Conservation (phyloP, 768 basidiomycete species). For the Cystobasidium tubakii region DNA sequence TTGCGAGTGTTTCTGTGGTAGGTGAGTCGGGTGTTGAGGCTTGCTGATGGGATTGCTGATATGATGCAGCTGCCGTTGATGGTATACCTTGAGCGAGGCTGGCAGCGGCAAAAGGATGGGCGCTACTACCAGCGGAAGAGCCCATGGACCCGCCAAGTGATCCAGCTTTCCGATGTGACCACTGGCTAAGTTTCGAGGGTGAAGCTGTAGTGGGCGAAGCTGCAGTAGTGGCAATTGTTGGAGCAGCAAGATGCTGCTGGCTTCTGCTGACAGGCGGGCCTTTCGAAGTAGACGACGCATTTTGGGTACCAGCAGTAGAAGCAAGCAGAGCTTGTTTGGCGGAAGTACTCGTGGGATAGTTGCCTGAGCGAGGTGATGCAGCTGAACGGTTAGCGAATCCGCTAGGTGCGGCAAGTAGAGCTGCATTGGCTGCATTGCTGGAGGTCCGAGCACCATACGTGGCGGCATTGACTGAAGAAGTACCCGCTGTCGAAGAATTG, state of each 20-base stretch:
- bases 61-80: conserved; percentile 24
- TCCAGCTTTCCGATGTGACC: conserved; percentile 28
- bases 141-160: conserved; percentile 17
- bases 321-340: conserved; percentile 10
- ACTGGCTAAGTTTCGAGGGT: conserved; percentile 45
- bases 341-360: neutral
- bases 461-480: conserved; percentile 6
- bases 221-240: conserved; percentile 48
- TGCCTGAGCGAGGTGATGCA: neutral
- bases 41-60: conserved; percentile 20
- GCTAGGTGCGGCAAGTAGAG: conserved; percentile 4
- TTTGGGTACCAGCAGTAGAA: conserved; percentile 52
- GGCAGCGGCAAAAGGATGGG: conserved; percentile 16
- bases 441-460: conserved; percentile 34
- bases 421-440: conserved; percentile 16
- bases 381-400: neutral
- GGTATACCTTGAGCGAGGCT: conserved; percentile 1
- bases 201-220: conserved; percentile 50
- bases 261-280: neutral
- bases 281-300: neutral
- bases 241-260: conserved; percentile 47
- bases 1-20: neutral
- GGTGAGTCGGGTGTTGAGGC: neutral
- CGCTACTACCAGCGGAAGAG: neutral
- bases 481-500: neutral